These are phyloP conservation scores for Fraxinus floribunda DNA, from an alignment of 305 asterid genomes.

Conservation along the genomic window DNA sequence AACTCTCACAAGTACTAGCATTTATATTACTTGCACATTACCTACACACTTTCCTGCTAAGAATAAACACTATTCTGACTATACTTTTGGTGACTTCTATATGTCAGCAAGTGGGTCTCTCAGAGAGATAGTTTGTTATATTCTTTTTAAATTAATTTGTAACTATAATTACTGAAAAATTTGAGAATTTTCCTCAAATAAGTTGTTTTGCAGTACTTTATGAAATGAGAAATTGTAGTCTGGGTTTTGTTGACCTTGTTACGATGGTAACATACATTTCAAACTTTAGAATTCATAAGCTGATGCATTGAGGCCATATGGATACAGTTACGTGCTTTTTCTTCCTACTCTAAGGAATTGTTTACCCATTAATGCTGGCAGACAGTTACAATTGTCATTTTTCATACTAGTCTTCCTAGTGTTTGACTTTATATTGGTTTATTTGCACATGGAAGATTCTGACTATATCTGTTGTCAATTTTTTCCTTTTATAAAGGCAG, in stretches of 20 bases:
- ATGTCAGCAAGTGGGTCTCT: neutral
- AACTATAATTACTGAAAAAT: neutral
- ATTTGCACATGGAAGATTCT: slow-evolving; percentile 10
- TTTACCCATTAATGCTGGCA: neutral
- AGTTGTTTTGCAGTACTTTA: neutral
- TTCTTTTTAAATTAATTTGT: neutral
- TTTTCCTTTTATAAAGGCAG: slow-evolving; percentile 54
- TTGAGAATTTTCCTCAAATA: neutral
- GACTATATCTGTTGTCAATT: slow-evolving; percentile 19
- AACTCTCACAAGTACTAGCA: neutral
- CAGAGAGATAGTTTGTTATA: neutral
- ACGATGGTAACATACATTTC: neutral
- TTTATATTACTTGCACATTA: neutral
- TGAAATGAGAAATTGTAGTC: neutral
- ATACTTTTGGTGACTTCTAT: neutral
- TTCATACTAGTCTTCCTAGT: neutral
- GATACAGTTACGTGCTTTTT: neutral
- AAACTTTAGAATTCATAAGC: neutral
- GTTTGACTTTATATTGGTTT: slow-evolving; percentile 11
- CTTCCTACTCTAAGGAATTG: neutral
- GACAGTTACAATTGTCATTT: neutral
- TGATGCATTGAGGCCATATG: neutral
- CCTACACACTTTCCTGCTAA: neutral
- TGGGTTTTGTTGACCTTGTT: neutral
- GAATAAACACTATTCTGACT: neutral